Conservation (phyloP, 768 basidiomycete species). For the Strobilomyces dryophilus region DNA sequence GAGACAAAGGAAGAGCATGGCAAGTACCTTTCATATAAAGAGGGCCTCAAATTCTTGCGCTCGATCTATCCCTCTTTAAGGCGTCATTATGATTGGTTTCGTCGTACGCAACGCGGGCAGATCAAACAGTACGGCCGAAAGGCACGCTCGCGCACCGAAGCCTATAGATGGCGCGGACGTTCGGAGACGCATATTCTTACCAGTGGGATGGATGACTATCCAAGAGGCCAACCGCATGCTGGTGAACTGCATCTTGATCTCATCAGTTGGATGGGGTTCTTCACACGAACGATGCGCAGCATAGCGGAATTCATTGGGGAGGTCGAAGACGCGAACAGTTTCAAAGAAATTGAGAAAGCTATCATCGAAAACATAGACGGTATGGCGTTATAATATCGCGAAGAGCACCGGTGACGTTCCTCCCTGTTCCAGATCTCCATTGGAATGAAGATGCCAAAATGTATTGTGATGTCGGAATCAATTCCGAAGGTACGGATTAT, state of each 20-base stretch:
- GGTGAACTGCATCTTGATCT: slow-evolving; percentile 94
- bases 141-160: slow-evolving; percentile 84
- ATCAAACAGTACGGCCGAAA: slow-evolving; percentile 85
- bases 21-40: slow-evolving; percentile 54
- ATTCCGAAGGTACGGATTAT: slow-evolving; percentile 64
- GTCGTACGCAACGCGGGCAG: slow-evolving; percentile 88
- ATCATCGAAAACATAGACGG: slow-evolving; percentile 86
- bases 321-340: slow-evolving; percentile 77
- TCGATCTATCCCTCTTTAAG: slow-evolving; percentile 82
- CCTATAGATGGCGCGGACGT: slow-evolving; percentile 91
- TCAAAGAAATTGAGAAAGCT: slow-evolving; percentile 70
- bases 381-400: slow-evolving; percentile 24
- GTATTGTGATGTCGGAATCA: slow-evolving; percentile 89
- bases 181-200: slow-evolving; percentile 85
- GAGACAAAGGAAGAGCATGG: slow-evolving; percentile 31
- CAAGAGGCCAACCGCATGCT: slow-evolving; percentile 80
- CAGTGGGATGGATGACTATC: slow-evolving; percentile 96
- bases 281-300: slow-evolving; percentile 88
- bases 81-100: slow-evolving; percentile 95
- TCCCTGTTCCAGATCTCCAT: slow-evolving; percentile 63
- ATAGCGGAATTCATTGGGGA: slow-evolving; percentile 87
- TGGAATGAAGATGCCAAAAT: slow-evolving; percentile 88
- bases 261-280: slow-evolving; percentile 96
- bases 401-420: not conserved
- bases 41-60: slow-evolving; percentile 64